Percentiles rank a stretch among this genome's conserved stretches.
Evolutionary conservation across 2,329 filamentous ascomycete genomes (phyloP).

Genomic region (Calycina herbarum): DNA sequence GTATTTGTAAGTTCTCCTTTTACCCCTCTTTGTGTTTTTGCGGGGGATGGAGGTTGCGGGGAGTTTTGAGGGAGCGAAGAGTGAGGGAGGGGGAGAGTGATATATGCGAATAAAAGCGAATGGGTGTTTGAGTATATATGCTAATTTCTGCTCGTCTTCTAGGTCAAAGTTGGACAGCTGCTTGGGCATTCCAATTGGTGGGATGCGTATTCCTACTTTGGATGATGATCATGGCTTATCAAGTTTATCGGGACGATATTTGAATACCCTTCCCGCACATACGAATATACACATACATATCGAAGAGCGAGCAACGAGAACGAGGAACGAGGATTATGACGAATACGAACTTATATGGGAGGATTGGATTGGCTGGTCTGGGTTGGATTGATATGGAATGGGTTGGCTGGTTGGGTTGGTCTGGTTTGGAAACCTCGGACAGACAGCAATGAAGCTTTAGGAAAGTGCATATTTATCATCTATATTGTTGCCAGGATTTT

Average conservation of each 20-base stretch:
- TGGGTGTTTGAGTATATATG: background rate
- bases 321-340: background rate
- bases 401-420: background rate
- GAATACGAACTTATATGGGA: background rate
- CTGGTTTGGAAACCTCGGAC: background rate
- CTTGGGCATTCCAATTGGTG: conserved; percentile 62
- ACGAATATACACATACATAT: background rate
- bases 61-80: background rate
- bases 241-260: conserved; percentile 48
- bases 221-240: conserved; percentile 68
- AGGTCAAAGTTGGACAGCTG: conserved; percentile 65
- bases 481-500: no score
- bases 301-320: background rate
- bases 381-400: background rate
- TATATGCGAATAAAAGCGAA: no score
- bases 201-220: conserved; percentile 63
- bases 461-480: no score
- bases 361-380: background rate
- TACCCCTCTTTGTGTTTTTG: background rate
- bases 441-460: no score
- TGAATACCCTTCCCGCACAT: background rate
- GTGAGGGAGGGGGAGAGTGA: background rate
- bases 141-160: conserved; percentile 19
- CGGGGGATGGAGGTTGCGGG: background rate
- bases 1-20: conserved; percentile 54